Conservation (phyloP, 2,329 filamentous ascomycete genomes). For the Phaeoacremonium minimum region DNA sequence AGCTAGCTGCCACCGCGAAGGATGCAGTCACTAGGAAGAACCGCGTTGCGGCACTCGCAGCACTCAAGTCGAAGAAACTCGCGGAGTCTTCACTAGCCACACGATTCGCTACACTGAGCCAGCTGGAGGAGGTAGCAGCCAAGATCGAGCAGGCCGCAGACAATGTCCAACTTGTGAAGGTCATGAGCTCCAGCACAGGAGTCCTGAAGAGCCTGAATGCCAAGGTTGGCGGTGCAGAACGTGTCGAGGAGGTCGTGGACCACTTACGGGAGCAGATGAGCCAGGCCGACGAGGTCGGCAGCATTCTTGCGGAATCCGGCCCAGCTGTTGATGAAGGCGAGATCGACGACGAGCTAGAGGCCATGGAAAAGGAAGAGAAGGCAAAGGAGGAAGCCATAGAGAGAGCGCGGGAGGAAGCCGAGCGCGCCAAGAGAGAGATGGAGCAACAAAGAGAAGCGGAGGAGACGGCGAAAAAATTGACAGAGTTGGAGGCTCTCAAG, state of each 20-base stretch:
- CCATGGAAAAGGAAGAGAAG: slow-evolving; percentile 59
- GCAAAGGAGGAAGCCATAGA: slow-evolving; percentile 48
- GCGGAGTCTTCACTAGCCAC: slow-evolving; percentile 70
- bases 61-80: slow-evolving; percentile 77
- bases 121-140: slow-evolving; percentile 79
- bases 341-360: slow-evolving; percentile 82
- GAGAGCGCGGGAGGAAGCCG: slow-evolving; percentile 41
- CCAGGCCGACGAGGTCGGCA: slow-evolving; percentile 76
- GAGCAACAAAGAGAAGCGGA: slow-evolving; percentile 31
- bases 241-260: slow-evolving; percentile 72
- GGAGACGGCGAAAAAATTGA: slow-evolving; percentile 33
- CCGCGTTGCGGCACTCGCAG: slow-evolving; percentile 67
- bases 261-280: slow-evolving; percentile 74
- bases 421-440: slow-evolving; percentile 42
- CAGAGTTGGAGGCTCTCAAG: slow-evolving; percentile 37
- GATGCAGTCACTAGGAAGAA: slow-evolving; percentile 70
- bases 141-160: slow-evolving; percentile 82
- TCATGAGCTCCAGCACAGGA: slow-evolving; percentile 74
- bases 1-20: slow-evolving; percentile 61
- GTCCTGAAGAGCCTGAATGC: slow-evolving; percentile 71
- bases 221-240: slow-evolving; percentile 71
- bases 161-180: slow-evolving; percentile 76
- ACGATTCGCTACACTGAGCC: slow-evolving; percentile 68
- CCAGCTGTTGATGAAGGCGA: slow-evolving; percentile 70
- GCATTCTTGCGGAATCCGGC: slow-evolving; percentile 65